phyloP scores from a whole-genome alignment of 768 basidiomycete species.

The Pleurotus djamor region DNA sequence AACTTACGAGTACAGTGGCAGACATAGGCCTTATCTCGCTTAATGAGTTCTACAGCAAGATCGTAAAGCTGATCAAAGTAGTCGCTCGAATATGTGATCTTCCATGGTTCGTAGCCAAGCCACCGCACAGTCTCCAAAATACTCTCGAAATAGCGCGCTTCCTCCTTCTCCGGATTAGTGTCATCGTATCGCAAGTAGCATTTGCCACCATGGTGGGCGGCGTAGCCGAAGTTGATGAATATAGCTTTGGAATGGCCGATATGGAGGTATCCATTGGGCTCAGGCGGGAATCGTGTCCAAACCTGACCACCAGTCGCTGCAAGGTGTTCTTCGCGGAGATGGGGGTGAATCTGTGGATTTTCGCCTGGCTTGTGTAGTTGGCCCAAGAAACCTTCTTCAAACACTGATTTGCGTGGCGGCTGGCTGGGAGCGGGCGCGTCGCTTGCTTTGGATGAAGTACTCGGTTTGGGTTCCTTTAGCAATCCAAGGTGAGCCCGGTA shows the following conservation, averaged over 20 bases:
- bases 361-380: conserved; percentile 90
- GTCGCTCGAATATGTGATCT: conserved; percentile 98
- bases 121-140: conserved; percentile 94
- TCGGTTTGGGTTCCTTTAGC: conserved; percentile 51
- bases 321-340: conserved; percentile 80
- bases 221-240: conserved; percentile 98
- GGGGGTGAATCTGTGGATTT: conserved; percentile 82
- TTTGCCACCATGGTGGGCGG: conserved; percentile 88
- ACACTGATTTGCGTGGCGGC: conserved; percentile 61
- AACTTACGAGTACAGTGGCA: conserved; percentile 92
- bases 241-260: conserved; percentile 99
- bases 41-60: conserved; percentile 85
- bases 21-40: conserved; percentile 90
- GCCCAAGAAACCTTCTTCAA: conserved; percentile 94
- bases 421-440: conserved; percentile 28
- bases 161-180: conserved; percentile 98
- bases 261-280: conserved; percentile 96
- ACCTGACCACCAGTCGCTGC: conserved; percentile 79
- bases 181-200: conserved; percentile 97
- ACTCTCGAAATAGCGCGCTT: conserved; percentile 93
- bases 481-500: not conserved
- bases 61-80: conserved; percentile 88
- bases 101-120: conserved; percentile 98
- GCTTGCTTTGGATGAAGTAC: conserved; percentile 28
- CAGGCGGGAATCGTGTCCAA: conserved; percentile 96